phyloP scores from a whole-genome alignment of 805 yeast genomes.

The Priceomyces castillae region DNA sequence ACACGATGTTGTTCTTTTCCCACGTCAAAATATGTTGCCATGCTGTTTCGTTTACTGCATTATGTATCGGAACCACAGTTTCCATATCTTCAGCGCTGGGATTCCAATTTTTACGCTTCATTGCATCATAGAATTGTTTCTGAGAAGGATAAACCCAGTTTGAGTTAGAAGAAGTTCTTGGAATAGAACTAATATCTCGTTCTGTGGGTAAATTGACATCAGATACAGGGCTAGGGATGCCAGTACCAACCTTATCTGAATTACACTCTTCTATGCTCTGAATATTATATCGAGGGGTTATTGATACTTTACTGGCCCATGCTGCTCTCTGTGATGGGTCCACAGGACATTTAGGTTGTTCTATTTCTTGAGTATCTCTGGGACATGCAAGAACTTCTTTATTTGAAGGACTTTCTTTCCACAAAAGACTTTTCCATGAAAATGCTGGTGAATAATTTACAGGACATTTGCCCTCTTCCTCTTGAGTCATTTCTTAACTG shows the following conservation, averaged over 20 bases:
- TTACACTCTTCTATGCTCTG: slow-evolving; percentile 50
- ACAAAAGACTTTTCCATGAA: slow-evolving; percentile 21
- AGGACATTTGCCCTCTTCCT: slow-evolving; percentile 43
- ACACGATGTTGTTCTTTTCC: slow-evolving; percentile 68
- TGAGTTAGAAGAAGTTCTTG: slow-evolving; percentile 57
- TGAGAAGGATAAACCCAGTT: slow-evolving; percentile 97
- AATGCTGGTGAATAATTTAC: slow-evolving; percentile 45
- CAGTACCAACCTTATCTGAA: slow-evolving; percentile 29
- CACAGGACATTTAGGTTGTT: slow-evolving; percentile 49
- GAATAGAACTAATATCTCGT: slow-evolving; percentile 77
- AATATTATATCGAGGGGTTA: slow-evolving; percentile 24
- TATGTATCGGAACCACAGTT: slow-evolving; percentile 90
- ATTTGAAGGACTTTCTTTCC: background rate
- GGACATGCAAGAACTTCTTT: background rate
- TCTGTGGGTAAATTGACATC: slow-evolving; percentile 57
- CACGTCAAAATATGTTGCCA: slow-evolving; percentile 83
- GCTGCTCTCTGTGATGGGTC: slow-evolving; percentile 41
- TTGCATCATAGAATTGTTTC: slow-evolving; percentile 90
- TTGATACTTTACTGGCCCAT: slow-evolving; percentile 37
- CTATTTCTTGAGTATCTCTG: slow-evolving; percentile 6
- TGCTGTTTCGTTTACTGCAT: slow-evolving; percentile 88
- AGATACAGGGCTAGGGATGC: slow-evolving; percentile 7
- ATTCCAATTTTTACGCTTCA: slow-evolving; percentile 86
- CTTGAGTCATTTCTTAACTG: slow-evolving; percentile 2
- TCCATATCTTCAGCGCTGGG: slow-evolving; percentile 83